Percentiles rank a stretch among this genome's conserved stretches.
Evolutionary conservation across 306 rosid species (phyloP).

Genomic region (Cucumis melo): DNA sequence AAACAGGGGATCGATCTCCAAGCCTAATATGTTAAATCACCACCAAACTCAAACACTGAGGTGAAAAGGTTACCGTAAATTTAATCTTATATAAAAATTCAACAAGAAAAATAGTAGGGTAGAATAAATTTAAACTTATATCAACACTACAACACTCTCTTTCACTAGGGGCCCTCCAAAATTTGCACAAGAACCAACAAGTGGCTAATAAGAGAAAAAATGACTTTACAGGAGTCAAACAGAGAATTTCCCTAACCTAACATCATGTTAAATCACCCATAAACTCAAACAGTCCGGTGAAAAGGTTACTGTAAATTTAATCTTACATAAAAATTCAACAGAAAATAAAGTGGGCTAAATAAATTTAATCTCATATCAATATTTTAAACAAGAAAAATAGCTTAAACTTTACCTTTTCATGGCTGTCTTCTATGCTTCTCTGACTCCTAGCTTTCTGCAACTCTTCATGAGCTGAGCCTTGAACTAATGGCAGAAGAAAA

Average conservation of each 20-base stretch:
- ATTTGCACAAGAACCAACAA: too few species aligned
- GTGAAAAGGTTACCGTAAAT: too few species aligned
- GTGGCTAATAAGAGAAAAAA: neutral
- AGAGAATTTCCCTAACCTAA: neutral
- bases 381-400: neutral
- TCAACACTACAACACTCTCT: too few species aligned
- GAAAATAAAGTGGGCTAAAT: neutral
- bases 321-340: too few species aligned
- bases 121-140: too few species aligned
- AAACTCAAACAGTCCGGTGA: neutral
- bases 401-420: constrained; percentile 33
- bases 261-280: neutral
- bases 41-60: too few species aligned
- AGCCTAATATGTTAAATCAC: too few species aligned
- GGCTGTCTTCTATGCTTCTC: constrained; percentile 16
- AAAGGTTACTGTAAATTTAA: too few species aligned
- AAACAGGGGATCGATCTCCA: too few species aligned
- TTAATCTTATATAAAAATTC: too few species aligned
- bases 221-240: neutral
- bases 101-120: too few species aligned
- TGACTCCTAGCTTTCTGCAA: constrained; percentile 19
- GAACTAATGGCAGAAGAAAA: constrained; percentile 39
- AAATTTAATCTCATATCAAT: neutral
- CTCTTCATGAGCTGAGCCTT: constrained; percentile 34
- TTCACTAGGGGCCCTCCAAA: too few species aligned